Base-by-base conservation (phyloP, 2,329 filamentous ascomycete species). In the Venturiaceae sp. region DNA sequence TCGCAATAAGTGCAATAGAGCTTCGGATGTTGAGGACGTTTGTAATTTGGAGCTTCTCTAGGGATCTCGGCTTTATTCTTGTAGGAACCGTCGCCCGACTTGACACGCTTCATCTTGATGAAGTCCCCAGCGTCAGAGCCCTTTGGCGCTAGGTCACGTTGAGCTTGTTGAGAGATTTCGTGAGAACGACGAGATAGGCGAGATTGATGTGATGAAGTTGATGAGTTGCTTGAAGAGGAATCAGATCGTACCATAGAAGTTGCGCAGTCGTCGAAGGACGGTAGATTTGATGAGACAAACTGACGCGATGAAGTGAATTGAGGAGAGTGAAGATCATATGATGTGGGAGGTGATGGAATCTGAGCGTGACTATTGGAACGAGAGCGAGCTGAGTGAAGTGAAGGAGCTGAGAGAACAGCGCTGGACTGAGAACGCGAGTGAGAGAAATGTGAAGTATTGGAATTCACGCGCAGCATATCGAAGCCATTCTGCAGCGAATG, bases 1-100 rank as follows among this genome's bases (percentile, higher is more conserved):
- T 80, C 79, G 74, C 90, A 96, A 60, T 82, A 74, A 1, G 73
- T 69, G 69, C 91, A 95, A 67, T 81, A 82, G 61, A 89, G 83
- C 70, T 88, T 90, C 36, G 83, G 81, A 61, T 88, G 85, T 65
- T 83, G 82, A 28, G 87, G 87, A 16, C 88, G 85, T 58, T 80
- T 74, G 61, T 84, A 80, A 13, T 53, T 33, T 23, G 58, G 30
- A 23, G 36, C 8, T 13, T 56, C 37, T 34, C 37, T 37, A 14
- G 57, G 58, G 4, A 59, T 30, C 14, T 59, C 52, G 23, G 28
- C 57, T 34, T 37, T 28, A 26, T 57, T 26, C 32, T 56, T 55
- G 19, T 34, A 54, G 19, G 47, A 28, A 16, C 58, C 58, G 28
- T 59, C 47, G 13, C 32, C 32, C 26, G 52, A 55, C 21, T 57